Percentiles rank a stretch among this genome's conserved stretches.
Conservation (phyloP, 495 filamentous ascomycete species). For the Cercophora scortea region DNA sequence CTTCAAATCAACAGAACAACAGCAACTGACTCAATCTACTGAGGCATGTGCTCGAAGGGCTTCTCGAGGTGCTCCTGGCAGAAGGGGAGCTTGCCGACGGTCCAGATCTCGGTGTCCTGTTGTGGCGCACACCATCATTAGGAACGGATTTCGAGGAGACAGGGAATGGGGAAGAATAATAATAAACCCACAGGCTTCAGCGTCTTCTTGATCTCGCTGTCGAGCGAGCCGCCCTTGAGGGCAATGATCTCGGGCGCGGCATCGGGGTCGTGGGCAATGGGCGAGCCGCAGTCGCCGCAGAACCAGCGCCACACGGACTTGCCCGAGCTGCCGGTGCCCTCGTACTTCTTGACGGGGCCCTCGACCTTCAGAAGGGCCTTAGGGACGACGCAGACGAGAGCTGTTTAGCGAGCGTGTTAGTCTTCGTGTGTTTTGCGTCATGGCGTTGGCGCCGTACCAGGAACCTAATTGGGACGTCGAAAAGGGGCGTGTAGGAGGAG, state of each 20-base stretch:
- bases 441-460: too few relatives aligned
- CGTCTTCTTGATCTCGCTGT: conserved; percentile 55
- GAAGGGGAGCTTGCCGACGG: conserved; percentile 59
- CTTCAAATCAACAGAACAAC: too few relatives aligned
- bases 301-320: conserved; percentile 57
- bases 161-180: background rate
- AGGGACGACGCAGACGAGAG: conserved; percentile 57
- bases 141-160: background rate
- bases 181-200: conserved; percentile 50
- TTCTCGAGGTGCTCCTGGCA: conserved; percentile 55
- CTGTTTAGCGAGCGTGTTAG: conserved; percentile 23
- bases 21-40: conserved; percentile 25
- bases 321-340: conserved; percentile 48
- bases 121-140: background rate
- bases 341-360: conserved; percentile 57
- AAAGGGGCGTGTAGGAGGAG: too few relatives aligned
- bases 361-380: conserved; percentile 52
- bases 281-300: conserved; percentile 61
- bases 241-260: conserved; percentile 61
- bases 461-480: too few relatives aligned
- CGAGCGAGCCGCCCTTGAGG: conserved; percentile 57
- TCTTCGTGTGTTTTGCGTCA: too few relatives aligned
- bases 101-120: conserved; percentile 64
- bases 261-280: conserved; percentile 62
- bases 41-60: conserved; percentile 54